Base-by-base conservation (phyloP, 2,329 filamentous ascomycete genomes). In the Fusarium sp. region DNA sequence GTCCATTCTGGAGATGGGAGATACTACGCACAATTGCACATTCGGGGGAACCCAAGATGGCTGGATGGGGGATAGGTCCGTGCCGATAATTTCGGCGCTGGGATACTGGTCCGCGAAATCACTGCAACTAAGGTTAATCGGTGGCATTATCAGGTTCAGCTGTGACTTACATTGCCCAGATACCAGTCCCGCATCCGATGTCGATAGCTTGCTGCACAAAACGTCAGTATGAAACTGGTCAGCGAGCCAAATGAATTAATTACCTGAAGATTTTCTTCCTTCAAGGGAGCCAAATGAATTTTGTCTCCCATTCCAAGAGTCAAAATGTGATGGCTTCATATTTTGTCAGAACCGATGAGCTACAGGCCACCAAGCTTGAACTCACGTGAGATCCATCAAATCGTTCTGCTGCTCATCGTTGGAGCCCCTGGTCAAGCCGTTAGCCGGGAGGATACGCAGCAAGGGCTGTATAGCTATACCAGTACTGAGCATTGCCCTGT, bases 161-260 rank as follows among this genome's bases (percentile, higher is more conserved):
- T 25, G 25, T 25, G 25, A 14, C 54, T 83, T 63, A 74, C 74
- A 71, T 76, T 4, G 85, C 82, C 86, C 84, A 87, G 54, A 86
- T 70, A 1, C 86, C 86, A 2, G 85, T 85, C n/a, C 87, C 87
- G 8, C 85, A 87, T 29, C 85, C 84, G 20, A 87, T 78, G 58
- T 87, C 84, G 9, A 88, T 75, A 4, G 69, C 63, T 50, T 50
- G 63, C 67, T 70, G 17, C 0, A 11, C 11, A 11, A 4, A 0
- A 13, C 23, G 10, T 72, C 11, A 76, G 63, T 42, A 56, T 8
- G 41, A 9, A 1, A 5, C 1, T 0, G 0, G 4, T 4, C 6
- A 58, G 2, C 29, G 5, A 48, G 41, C 17, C 43, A 18, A 15
- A 2, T 0, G 2, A 1, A 4, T 4, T 5, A 10, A 31, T 6